phyloP scores from a whole-genome alignment of 768 basidiomycete genomes.

The Mycena chlorophos region DNA sequence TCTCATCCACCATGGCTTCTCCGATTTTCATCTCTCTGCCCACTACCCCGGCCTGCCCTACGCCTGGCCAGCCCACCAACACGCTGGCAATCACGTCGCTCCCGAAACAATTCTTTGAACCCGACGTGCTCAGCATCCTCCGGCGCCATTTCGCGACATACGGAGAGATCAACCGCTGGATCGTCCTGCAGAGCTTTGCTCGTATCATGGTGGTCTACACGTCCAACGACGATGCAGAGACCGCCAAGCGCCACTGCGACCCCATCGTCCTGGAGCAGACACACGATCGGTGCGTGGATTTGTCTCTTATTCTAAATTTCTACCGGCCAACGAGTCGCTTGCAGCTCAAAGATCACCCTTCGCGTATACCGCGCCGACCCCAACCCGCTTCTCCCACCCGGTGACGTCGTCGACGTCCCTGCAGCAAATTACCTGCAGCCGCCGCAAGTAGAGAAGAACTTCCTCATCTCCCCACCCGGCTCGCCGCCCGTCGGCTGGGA shows the following conservation, averaged over 20 bases:
- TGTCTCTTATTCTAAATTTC: constrained; percentile 12
- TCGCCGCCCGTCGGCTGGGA: constrained; percentile 98
- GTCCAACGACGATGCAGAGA: constrained; percentile 60
- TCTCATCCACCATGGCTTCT: constrained; percentile 8
- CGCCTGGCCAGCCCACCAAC: constrained; percentile 56
- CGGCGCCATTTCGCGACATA: constrained; percentile 71
- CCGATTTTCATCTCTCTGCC: constrained; percentile 22
- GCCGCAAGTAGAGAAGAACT: constrained; percentile 84
- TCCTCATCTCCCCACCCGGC: constrained; percentile 95
- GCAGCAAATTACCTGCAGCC: constrained; percentile 62
- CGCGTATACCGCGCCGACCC: constrained; percentile 74
- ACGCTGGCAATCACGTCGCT: constrained; percentile 80
- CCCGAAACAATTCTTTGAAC: constrained; percentile 76
- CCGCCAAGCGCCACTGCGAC: constrained; percentile 66
- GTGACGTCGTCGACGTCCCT: constrained; percentile 28
- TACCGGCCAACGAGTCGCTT: not conserved
- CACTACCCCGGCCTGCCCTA: constrained; percentile 13
- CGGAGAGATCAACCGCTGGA: constrained; percentile 89
- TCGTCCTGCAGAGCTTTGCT: constrained; percentile 77
- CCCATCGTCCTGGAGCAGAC: constrained; percentile 58
- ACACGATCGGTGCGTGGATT: constrained; percentile 49
- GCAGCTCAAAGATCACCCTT: constrained; percentile 49
- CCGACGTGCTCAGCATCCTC: constrained; percentile 63
- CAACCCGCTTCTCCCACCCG: constrained; percentile 50
- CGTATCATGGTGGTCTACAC: constrained; percentile 83